Percentiles rank a stretch among this genome's conserved stretches.
Conservation (phyloP, 192 early-diverging fungal species). For the Cetraspora pellucida region DNA sequence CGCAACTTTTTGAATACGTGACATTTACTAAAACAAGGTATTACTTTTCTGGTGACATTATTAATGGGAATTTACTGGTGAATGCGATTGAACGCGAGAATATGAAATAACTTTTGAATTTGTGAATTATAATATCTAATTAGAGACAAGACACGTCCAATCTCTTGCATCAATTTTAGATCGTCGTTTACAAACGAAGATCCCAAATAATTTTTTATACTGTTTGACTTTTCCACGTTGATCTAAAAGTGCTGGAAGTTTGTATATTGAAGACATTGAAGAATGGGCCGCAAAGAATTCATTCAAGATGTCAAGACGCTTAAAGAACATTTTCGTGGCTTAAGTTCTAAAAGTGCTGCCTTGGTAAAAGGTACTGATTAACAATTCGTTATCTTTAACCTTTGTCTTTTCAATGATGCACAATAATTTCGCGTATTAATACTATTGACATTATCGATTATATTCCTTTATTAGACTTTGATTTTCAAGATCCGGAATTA, state of each 20-base stretch:
- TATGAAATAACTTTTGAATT: too few species aligned
- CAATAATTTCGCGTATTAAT: not conserved
- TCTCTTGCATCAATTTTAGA: too few species aligned
- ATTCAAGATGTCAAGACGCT: constrained; percentile 35
- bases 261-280: not conserved
- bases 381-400: not conserved
- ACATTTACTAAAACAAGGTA: too few species aligned
- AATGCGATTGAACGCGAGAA: too few species aligned
- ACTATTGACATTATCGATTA: not conserved
- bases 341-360: constrained; percentile 20
- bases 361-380: constrained; percentile 27
- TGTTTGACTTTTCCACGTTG: not conserved
- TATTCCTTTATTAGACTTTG: constrained; percentile 26
- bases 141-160: too few species aligned
- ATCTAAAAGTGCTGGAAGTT: too few species aligned
- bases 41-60: too few species aligned
- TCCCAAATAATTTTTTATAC: not conserved
- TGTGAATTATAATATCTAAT: too few species aligned
- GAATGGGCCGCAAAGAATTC: constrained; percentile 38
- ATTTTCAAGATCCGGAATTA: constrained; percentile 39
- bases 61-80: too few species aligned
- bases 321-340: constrained; percentile 31
- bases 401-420: too few species aligned
- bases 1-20: too few species aligned
- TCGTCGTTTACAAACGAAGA: too few species aligned